Conservation (phyloP, 75 land plant species). For the Picea glauca region DNA sequence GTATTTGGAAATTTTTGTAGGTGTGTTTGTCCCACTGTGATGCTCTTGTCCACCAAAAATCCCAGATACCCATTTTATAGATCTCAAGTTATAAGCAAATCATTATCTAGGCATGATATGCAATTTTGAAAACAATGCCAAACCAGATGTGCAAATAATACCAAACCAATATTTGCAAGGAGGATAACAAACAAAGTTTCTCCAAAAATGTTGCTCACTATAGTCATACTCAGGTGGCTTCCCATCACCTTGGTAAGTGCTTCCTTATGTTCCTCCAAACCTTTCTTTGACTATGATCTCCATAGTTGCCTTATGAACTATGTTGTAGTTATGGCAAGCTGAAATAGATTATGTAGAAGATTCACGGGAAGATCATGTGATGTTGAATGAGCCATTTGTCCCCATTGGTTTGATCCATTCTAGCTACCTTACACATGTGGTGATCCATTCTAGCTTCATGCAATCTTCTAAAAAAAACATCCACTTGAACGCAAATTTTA, state of each 20-base stretch:
- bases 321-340: slow-evolving; percentile 44
- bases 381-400: slow-evolving; percentile 30
- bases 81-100: too few relatives aligned
- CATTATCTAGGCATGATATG: too few relatives aligned
- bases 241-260: slow-evolving; percentile 85
- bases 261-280: slow-evolving; percentile 71
- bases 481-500: slow-evolving; percentile 93
- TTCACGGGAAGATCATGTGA: slow-evolving; percentile 57
- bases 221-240: slow-evolving; percentile 65
- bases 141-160: too few relatives aligned
- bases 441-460: slow-evolving; percentile 83
- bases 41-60: too few relatives aligned
- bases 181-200: slow-evolving; percentile 22
- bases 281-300: slow-evolving; percentile 86
- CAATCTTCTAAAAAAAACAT: slow-evolving; percentile 92
- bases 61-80: too few relatives aligned
- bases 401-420: slow-evolving; percentile 63
- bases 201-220: slow-evolving; percentile 77
- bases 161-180: too few relatives aligned
- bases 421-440: slow-evolving; percentile 56
- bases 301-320: slow-evolving; percentile 89
- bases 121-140: too few relatives aligned
- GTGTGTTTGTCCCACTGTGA: too few relatives aligned
- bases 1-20: too few relatives aligned
- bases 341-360: slow-evolving; percentile 83